Percentiles rank a stretch among this genome's conserved stretches.
These are phyloP conservation scores for Xylaria venustula DNA, from an alignment of 495 filamentous ascomycete genomes.

Conservation along the genomic window DNA sequence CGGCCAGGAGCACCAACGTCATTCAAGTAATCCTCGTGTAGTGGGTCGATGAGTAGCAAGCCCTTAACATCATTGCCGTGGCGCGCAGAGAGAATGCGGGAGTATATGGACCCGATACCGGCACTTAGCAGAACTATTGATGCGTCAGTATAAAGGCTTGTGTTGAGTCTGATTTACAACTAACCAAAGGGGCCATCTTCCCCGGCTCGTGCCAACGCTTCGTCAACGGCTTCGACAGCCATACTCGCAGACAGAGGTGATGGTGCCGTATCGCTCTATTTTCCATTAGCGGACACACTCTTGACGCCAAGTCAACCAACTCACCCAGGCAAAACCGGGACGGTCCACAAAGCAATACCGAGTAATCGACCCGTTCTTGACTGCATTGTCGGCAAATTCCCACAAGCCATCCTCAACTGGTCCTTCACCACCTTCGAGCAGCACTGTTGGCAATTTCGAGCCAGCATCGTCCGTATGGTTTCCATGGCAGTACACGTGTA, in stretches of 20 bases:
- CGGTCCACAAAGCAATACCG: slow-evolving; percentile 97
- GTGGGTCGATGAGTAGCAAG: slow-evolving; percentile 79
- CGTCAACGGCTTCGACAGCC: slow-evolving; percentile 79
- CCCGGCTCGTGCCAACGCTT: slow-evolving; percentile 75
- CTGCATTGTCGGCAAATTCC: slow-evolving; percentile 64
- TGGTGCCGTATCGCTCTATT: slow-evolving; percentile 77
- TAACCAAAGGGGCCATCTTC: slow-evolving; percentile 77
- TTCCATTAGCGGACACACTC: not conserved
- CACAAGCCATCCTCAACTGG: slow-evolving; percentile 75
- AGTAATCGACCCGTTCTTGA: slow-evolving; percentile 69
- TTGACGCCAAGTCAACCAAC: slow-evolving; percentile 4
- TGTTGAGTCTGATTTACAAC: slow-evolving; percentile 51
- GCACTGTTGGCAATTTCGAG: slow-evolving; percentile 63
- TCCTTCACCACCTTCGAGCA: slow-evolving; percentile 77
- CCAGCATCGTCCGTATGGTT: slow-evolving; percentile 52
- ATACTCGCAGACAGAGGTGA: slow-evolving; percentile 90
- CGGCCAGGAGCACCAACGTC: slow-evolving; percentile 62
- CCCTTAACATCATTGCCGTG: slow-evolving; percentile 70
- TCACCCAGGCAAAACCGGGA: slow-evolving; percentile 79
- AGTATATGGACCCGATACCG: slow-evolving; percentile 81
- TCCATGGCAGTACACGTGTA: slow-evolving; percentile 83
- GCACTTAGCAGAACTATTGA: slow-evolving; percentile 51
- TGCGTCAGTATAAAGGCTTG: slow-evolving; percentile 7
- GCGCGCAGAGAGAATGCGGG: slow-evolving; percentile 81
- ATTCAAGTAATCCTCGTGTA: slow-evolving; percentile 81